Conservation (phyloP, 2,329 filamentous ascomycete genomes). For the Apiospora kogelbergensis region DNA sequence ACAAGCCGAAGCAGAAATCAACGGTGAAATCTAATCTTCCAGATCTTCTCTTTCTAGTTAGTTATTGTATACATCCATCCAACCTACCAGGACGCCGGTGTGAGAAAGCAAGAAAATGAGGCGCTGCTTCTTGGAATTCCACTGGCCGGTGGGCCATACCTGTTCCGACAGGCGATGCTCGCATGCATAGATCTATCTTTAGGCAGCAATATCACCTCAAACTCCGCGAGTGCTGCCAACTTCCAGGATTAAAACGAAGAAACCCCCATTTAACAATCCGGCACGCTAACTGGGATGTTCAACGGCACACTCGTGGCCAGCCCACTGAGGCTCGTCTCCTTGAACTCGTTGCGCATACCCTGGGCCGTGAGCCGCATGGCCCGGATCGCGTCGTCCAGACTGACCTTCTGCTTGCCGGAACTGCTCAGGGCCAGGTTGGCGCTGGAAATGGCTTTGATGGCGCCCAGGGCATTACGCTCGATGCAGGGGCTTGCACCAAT, state of each 20-base stretch:
- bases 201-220: neutral
- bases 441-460: slow-evolving; percentile 51
- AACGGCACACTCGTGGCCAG: slow-evolving; percentile 50
- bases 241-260: neutral
- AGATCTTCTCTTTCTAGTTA: neutral
- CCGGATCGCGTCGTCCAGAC: slow-evolving; percentile 50
- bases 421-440: slow-evolving; percentile 49
- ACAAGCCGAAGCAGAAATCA: neutral
- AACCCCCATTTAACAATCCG: slow-evolving; percentile 39
- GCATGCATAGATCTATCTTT: neutral
- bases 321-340: slow-evolving; percentile 51
- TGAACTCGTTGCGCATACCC: slow-evolving; percentile 54
- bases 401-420: slow-evolving; percentile 46
- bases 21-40: neutral
- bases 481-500: slow-evolving; percentile 51
- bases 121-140: neutral
- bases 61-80: neutral
- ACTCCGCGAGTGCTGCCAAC: neutral
- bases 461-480: slow-evolving; percentile 50
- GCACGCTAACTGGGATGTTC: slow-evolving; percentile 51
- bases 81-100: neutral
- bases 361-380: slow-evolving; percentile 51
- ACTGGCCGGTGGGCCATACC: neutral
- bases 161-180: neutral
- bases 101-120: neutral